Conservation (phyloP, 2,329 filamentous ascomycete genomes). For the Arachnomyces sp. region DNA sequence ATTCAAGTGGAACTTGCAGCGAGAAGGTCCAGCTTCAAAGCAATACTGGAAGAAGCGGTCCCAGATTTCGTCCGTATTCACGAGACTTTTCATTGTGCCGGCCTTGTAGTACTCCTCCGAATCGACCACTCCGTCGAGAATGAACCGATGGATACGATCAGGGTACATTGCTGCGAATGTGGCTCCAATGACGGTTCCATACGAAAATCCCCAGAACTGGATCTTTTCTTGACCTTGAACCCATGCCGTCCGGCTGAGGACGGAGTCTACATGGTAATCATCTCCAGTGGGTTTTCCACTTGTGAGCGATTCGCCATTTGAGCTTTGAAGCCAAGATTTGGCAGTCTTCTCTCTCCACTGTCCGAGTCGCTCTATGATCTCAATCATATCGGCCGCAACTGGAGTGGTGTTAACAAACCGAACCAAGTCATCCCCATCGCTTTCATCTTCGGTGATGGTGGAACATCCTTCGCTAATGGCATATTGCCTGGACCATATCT, state of each 20-base stretch:
- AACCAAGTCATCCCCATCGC: constrained; percentile 5
- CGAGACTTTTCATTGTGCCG: constrained; percentile 32
- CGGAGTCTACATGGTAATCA: too few relatives aligned
- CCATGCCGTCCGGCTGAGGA: constrained; percentile 11
- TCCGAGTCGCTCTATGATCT: constrained; percentile 17
- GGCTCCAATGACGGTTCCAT: constrained; percentile 46
- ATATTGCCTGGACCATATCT: constrained; percentile 7
- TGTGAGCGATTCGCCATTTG: not conserved
- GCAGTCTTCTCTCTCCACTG: constrained; percentile 16
- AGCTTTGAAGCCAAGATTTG: constrained; percentile 1
- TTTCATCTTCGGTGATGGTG: not conserved
- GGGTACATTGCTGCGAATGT: constrained; percentile 47
- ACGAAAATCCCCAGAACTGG: constrained; percentile 48
- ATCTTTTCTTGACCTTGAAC: constrained; percentile 10
- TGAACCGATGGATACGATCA: constrained; percentile 42
- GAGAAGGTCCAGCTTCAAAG: constrained; percentile 36
- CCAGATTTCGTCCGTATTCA: constrained; percentile 49
- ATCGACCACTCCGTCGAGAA: constrained; percentile 32
- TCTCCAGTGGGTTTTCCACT: not conserved
- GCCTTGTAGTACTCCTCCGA: too few relatives aligned
- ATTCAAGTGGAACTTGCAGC: too few relatives aligned
- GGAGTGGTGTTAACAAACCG: constrained; percentile 11
- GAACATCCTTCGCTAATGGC: constrained; percentile 10
- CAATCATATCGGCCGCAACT: constrained; percentile 11
- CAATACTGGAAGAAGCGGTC: constrained; percentile 48